Percentiles rank a stretch among this genome's conserved stretches.
These are phyloP conservation scores for Lachnellula suecica DNA, from an alignment of 2,329 filamentous ascomycete species.

Conservation along the genomic window DNA sequence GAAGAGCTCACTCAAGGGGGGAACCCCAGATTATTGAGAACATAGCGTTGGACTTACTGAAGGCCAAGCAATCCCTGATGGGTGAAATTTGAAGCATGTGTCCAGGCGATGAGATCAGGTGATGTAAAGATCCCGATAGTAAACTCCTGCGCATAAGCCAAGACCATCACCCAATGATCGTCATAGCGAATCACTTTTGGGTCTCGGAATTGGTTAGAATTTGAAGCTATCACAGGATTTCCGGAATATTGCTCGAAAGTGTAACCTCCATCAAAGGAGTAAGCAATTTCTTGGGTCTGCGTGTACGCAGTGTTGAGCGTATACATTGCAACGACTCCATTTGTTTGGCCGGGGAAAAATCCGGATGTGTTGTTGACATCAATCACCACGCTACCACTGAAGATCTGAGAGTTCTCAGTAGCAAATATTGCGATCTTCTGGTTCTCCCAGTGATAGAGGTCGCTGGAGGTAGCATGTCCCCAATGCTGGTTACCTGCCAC, in stretches of 20 bases:
- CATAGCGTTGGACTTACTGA: slow-evolving; percentile 15
- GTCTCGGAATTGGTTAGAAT: slow-evolving; percentile 59
- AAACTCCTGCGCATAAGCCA: slow-evolving; percentile 55
- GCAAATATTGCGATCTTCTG: slow-evolving; percentile 61
- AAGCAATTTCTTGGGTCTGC: slow-evolving; percentile 60
- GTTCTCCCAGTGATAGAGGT: slow-evolving; percentile 65
- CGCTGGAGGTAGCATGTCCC: slow-evolving; percentile 63
- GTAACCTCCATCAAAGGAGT: slow-evolving; percentile 60
- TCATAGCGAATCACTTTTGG: slow-evolving; percentile 63
- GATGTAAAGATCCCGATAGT: slow-evolving; percentile 62
- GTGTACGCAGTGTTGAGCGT: slow-evolving; percentile 38
- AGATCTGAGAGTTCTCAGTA: slow-evolving; percentile 43
- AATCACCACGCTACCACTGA: slow-evolving; percentile 55
- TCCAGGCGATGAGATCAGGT: slow-evolving; percentile 58
- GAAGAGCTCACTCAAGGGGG: not conserved
- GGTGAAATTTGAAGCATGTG: slow-evolving; percentile 57
- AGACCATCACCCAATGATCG: slow-evolving; percentile 56
- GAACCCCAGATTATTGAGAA: too few relatives aligned
- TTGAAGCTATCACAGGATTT: slow-evolving; percentile 55
- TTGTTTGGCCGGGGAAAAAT: slow-evolving; percentile 60
- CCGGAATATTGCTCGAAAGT: slow-evolving; percentile 57
- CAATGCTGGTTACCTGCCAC: slow-evolving; percentile 62
- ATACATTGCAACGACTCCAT: slow-evolving; percentile 62
- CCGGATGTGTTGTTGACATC: slow-evolving; percentile 65
- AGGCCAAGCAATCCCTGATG: slow-evolving; percentile 44